A percentile compares a stretch with the other conserved stretches of the same genome.
Evolutionary conservation across 768 basidiomycete genomes (phyloP).

Genomic region (Boletus pseudopeckii): DNA sequence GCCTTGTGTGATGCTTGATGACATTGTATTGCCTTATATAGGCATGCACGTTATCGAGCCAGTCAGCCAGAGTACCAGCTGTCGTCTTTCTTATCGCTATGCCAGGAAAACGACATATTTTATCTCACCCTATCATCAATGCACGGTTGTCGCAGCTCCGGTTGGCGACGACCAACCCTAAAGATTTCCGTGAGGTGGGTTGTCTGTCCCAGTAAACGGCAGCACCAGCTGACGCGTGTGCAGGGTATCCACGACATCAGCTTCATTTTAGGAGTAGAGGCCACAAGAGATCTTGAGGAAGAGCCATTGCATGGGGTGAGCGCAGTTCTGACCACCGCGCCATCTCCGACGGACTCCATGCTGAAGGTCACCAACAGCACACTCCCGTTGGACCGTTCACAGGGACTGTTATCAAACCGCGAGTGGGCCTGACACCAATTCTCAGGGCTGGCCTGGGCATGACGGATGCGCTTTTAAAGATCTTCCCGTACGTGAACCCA

Average conservation of each 20-base stretch:
- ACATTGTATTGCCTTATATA: not conserved
- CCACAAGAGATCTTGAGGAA: constrained; percentile 64
- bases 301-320: constrained; percentile 63
- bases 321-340: constrained; percentile 1
- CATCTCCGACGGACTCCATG: not conserved
- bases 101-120: constrained; percentile 43
- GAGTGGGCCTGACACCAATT: constrained; percentile 86
- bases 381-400: constrained; percentile 79
- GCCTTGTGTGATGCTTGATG: no score
- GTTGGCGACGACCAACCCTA: constrained; percentile 54
- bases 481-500: constrained; percentile 69
- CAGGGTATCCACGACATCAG: constrained; percentile 76
- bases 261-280: constrained; percentile 79
- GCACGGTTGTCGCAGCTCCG: constrained; percentile 71
- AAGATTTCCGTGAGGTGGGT: constrained; percentile 76
- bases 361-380: constrained; percentile 40
- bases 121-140: constrained; percentile 72
- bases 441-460: constrained; percentile 92
- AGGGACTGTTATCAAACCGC: constrained; percentile 70
- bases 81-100: constrained; percentile 18
- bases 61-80: not conserved
- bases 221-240: constrained; percentile 1
- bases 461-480: constrained; percentile 79
- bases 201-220: not conserved
- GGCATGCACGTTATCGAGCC: not conserved